Evolutionary conservation across 257 asterid genomes (phyloP).

Genomic region (Galeopsis tetrahit): DNA sequence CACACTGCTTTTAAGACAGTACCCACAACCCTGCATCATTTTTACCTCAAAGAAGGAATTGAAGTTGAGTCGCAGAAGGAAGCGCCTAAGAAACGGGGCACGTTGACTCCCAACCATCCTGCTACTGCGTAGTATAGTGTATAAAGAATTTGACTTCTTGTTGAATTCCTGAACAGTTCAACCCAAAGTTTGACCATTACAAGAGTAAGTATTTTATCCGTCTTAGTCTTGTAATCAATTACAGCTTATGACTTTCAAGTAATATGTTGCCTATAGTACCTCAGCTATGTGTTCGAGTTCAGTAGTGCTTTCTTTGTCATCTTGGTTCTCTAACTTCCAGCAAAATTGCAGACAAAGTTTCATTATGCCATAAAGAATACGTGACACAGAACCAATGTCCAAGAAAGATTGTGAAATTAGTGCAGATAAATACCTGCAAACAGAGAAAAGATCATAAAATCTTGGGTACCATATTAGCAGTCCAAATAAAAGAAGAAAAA

Average conservation of each 20-base stretch:
- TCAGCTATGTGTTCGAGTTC: constrained; percentile 91
- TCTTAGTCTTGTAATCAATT: constrained; percentile 2
- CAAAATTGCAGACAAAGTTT: constrained; percentile 91
- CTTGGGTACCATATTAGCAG: constrained; percentile 3
- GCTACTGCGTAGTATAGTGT: constrained; percentile 92
- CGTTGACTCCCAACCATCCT: constrained; percentile 99
- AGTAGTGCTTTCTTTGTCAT: constrained; percentile 55
- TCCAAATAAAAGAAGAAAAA: constrained; percentile 27
- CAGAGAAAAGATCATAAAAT: constrained; percentile 31
- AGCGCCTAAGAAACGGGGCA: constrained; percentile 96
- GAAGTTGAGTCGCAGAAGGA: constrained; percentile 95
- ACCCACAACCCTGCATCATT: neutral
- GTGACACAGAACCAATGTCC: constrained; percentile 97
- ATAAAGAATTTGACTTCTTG: constrained; percentile 93
- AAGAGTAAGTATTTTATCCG: neutral
- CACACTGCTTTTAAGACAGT: neutral
- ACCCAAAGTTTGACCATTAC: constrained; percentile 5
- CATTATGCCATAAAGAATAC: constrained; percentile 97
- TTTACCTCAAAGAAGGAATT: constrained; percentile 93
- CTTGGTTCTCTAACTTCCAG: constrained; percentile 92
- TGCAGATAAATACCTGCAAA: constrained; percentile 86
- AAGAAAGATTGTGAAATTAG: constrained; percentile 90
- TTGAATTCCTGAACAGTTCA: constrained; percentile 71
- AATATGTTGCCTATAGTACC: constrained; percentile 50
- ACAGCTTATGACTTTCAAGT: constrained; percentile 31